Evolutionary conservation across 148 eudicot species (phyloP), one percentile per base, ranked within the genome.

Genomic region (Vaccinium myrtillus): DNA sequence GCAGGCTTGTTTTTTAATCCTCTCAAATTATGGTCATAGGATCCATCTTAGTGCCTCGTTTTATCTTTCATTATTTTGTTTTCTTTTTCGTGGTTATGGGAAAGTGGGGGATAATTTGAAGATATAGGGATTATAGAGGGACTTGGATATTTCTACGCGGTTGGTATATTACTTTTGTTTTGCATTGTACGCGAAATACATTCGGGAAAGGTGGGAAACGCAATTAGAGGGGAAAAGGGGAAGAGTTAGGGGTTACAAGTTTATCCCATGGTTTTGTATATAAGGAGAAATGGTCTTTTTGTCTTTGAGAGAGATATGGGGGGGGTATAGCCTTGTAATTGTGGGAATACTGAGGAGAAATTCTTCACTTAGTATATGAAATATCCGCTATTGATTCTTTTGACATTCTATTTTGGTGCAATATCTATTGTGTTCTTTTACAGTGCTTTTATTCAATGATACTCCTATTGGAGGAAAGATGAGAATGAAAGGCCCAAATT

Each of bases 291-390:
- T 58, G 32, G 61, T 59, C 71, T 61, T 80, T 39, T 59, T 43
- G 43, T 55, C 61, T 56, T 25, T 80, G 27, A 55, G 81, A 79
- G 81, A 56, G 67, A 79, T 79, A 16, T 76, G 43, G 59, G 81
- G 81, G 53, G 14, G 81, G 81, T 80, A 80, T 80, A 80, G 71
- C 71, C 54, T 80, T 59, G 73, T 80, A 80, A 80, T 59, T 80
- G 51, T 46, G 82, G 82, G 73, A 18, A 80, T 80, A 80, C 54
- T 80, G 71, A 30, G 53, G 53, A 59, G 54, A 55, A 79, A 59
- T 80, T 79, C 69, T 77, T 77, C 39, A 77, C 80, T 77, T 55
- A 30, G 6, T 8, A 18, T 36, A 61, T 59, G 16, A 80, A 1
- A 79, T 59, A 43, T 80, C 53, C 10, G 8, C 73, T 58, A 30